phyloP scores from a whole-genome alignment of 768 basidiomycete species.

The Xerocomus potaroensis region DNA sequence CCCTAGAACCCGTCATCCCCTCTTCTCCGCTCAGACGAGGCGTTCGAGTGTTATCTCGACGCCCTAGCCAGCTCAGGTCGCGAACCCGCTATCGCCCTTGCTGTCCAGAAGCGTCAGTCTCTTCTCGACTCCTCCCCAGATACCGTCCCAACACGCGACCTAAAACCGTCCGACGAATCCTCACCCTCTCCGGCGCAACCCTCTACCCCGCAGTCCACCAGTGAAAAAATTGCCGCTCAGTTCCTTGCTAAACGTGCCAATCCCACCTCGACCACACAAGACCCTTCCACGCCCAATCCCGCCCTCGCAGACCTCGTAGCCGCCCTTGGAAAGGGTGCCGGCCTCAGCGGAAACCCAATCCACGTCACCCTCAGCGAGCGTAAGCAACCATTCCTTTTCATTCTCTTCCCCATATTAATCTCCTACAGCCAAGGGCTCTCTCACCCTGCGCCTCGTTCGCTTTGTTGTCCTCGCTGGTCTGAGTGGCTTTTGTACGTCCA shows the following conservation, averaged over 20 bases:
- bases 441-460: conserved; percentile 58
- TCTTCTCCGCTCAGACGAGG: conserved; percentile 61
- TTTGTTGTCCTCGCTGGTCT: conserved; percentile 56
- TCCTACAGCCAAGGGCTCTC: conserved; percentile 59
- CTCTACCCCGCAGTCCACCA: conserved; percentile 27
- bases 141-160: conserved; percentile 15
- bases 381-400: conserved; percentile 33
- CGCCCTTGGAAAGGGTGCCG: conserved; percentile 40
- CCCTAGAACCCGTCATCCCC: conserved; percentile 64
- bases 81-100: conserved; percentile 52
- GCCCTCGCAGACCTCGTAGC: conserved; percentile 42
- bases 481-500: conserved; percentile 60
- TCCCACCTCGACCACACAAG: conserved; percentile 4
- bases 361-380: conserved; percentile 82
- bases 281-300: conserved; percentile 21
- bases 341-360: conserved; percentile 56
- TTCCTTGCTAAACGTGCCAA: conserved; percentile 31
- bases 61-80: conserved; percentile 59
- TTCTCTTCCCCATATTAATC: background rate
- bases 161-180: too few species aligned
- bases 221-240: conserved; percentile 41
- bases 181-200: conserved; percentile 11
- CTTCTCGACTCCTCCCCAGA: conserved; percentile 39
- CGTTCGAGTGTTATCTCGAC: conserved; percentile 73
- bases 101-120: conserved; percentile 66